Conservation (phyloP, 257 asterid genomes). For the Primulina huaijiensis region DNA sequence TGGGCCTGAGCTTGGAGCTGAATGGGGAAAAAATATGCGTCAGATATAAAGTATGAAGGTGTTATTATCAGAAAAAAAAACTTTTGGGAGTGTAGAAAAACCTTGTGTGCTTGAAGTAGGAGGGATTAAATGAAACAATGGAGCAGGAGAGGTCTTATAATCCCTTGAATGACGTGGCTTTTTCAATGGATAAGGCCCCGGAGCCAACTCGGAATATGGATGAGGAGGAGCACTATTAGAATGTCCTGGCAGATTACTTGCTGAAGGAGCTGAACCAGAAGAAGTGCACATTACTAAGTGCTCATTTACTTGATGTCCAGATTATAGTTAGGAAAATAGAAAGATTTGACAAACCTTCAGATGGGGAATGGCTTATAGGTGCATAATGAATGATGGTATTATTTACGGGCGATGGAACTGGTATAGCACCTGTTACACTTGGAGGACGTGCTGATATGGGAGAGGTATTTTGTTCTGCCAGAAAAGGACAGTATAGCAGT, state of each 20-base stretch:
- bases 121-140: constrained; percentile 36
- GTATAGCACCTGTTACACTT: constrained; percentile 42
- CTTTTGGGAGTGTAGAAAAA: constrained; percentile 30
- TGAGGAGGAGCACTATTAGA: constrained; percentile 48
- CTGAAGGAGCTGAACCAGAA: constrained; percentile 47
- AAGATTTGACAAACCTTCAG: constrained; percentile 44
- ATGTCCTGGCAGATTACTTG: constrained; percentile 33
- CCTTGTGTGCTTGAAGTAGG: constrained; percentile 50
- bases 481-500: constrained; percentile 14
- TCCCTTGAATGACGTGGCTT: constrained; percentile 35
- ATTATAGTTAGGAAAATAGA: constrained; percentile 11
- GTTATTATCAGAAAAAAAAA: constrained; percentile 22
- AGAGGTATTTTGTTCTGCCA: constrained; percentile 46
- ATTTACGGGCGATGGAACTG: constrained; percentile 47
- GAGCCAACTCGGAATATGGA: constrained; percentile 39
- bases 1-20: constrained; percentile 37
- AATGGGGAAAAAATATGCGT: neutral
- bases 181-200: constrained; percentile 32
- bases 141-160: constrained; percentile 47
- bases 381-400: constrained; percentile 30
- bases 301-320: constrained; percentile 13
- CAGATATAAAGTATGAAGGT: neutral
- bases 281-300: constrained; percentile 6
- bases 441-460: constrained; percentile 51
- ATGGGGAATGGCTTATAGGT: constrained; percentile 43